These are phyloP conservation scores for Podaxis rugospora DNA, from an alignment of 768 basidiomycete genomes.

Conservation along the genomic window DNA sequence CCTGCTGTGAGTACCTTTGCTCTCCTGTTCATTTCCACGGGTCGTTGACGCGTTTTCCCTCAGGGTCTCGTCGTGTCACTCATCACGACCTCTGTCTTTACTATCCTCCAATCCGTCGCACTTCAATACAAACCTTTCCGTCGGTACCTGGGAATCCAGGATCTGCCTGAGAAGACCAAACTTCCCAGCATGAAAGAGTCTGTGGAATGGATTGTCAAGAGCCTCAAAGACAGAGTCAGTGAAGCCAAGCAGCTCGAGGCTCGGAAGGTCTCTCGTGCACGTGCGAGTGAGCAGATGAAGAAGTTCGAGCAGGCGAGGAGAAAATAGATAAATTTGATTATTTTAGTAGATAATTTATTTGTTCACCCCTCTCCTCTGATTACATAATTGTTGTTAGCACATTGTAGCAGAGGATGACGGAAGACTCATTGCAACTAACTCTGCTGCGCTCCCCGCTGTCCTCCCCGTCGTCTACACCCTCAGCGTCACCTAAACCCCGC, in stretches of 20 bases:
- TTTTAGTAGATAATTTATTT: neutral
- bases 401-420: neutral
- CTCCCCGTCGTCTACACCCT: neutral
- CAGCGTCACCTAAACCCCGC: neutral
- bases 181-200: slow-evolving; percentile 6
- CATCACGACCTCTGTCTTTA: slow-evolving; percentile 34
- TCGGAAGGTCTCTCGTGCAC: neutral
- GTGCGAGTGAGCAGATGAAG: slow-evolving; percentile 6
- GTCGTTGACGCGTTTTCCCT: neutral
- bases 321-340: neutral
- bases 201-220: neutral
- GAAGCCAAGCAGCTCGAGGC: neutral
- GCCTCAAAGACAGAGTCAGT: neutral
- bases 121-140: slow-evolving; percentile 43
- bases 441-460: neutral
- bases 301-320: slow-evolving; percentile 5
- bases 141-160: slow-evolving; percentile 30
- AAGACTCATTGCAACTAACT: neutral
- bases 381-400: neutral
- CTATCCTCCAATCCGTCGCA: slow-evolving; percentile 45
- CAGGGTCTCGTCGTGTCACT: slow-evolving; percentile 41
- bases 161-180: slow-evolving; percentile 21
- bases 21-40: neutral
- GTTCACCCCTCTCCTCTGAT: neutral
- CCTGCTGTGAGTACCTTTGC: slow-evolving; percentile 53